Evolutionary conservation across 805 yeast species (phyloP).

Genomic region (Wickerhamiella siamensis): DNA sequence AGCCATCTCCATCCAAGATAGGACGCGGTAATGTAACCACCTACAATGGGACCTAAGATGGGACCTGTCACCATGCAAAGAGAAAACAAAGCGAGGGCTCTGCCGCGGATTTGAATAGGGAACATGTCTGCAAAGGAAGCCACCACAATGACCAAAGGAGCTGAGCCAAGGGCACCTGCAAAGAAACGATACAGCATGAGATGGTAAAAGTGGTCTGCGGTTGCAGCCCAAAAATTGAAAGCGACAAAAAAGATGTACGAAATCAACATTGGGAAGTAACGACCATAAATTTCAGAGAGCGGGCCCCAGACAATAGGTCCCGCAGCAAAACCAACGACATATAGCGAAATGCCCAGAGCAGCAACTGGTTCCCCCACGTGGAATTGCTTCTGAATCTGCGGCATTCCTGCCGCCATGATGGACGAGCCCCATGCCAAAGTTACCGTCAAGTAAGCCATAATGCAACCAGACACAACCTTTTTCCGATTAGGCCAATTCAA

Average conservation of each 20-base stretch:
- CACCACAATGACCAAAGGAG: conserved; percentile 46
- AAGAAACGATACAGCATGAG: conserved; percentile 41
- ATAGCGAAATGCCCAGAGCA: conserved; percentile 61
- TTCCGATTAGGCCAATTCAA: conserved; percentile 51
- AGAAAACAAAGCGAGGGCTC: conserved; percentile 37
- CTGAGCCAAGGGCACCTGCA: conserved; percentile 45
- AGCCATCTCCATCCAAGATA: conserved; percentile 44
- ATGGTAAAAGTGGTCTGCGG: conserved; percentile 37
- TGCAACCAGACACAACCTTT: conserved; percentile 31
- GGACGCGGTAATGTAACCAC: conserved; percentile 28
- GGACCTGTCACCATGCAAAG: conserved; percentile 34
- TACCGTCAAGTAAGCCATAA: conserved; percentile 37
- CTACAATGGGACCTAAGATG: conserved; percentile 34
- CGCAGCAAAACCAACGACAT: conserved; percentile 80
- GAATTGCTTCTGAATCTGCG: conserved; percentile 35
- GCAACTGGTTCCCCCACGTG: conserved; percentile 56
- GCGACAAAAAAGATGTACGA: conserved; percentile 14
- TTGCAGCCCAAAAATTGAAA: conserved; percentile 38
- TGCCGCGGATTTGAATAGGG: conserved; percentile 36
- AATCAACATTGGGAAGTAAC: background rate
- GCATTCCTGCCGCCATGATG: conserved; percentile 50
- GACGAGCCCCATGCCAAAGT: conserved; percentile 66
- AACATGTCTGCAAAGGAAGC: conserved; percentile 47
- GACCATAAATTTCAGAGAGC: conserved; percentile 58
- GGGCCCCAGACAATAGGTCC: conserved; percentile 92